phyloP scores from a whole-genome alignment of 139 green algal species.

The Picochlorum sp. region DNA sequence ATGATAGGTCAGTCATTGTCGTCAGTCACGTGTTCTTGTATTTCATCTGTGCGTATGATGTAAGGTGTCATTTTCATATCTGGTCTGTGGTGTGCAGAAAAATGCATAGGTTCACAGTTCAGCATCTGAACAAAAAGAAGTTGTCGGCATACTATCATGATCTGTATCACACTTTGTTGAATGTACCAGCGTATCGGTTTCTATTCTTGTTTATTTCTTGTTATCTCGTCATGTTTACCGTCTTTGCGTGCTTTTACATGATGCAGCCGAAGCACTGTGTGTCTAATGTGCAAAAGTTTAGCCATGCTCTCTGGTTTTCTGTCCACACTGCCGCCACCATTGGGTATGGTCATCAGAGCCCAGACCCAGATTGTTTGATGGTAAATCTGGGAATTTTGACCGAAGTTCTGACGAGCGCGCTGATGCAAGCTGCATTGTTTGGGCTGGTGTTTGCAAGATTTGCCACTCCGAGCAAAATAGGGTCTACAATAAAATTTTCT shows the following conservation, averaged over 20 bases:
- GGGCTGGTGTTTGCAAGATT: conserved; percentile 61
- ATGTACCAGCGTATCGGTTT: conserved; percentile 19
- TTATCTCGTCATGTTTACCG: conserved; percentile 22
- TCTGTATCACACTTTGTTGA: conserved; percentile 43
- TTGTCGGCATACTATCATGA: conserved; percentile 17
- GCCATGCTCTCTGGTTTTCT: conserved; percentile 45
- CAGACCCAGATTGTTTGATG: conserved; percentile 37
- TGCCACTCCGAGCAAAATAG: conserved; percentile 31
- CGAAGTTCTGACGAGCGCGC: conserved; percentile 19
- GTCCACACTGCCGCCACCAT: conserved; percentile 36
- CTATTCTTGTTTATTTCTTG: neutral
- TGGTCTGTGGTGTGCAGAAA: neutral
- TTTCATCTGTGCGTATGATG: no score
- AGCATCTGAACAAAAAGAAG: conserved; percentile 7
- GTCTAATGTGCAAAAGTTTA: conserved; percentile 24
- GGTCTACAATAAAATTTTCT: conserved; percentile 50
- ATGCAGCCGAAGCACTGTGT: conserved; percentile 32
- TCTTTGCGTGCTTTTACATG: conserved; percentile 39
- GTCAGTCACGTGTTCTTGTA: no score
- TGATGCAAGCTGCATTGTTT: conserved; percentile 60
- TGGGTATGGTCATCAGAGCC: conserved; percentile 30
- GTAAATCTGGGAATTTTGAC: conserved; percentile 41
- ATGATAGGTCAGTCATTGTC: no score
- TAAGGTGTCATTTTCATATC: no score
- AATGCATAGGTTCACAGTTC: conserved; percentile 7